Evolutionary conservation across 1,139 yeast genomes (phyloP).

Genomic region (Arxiozyma slooffiae): DNA sequence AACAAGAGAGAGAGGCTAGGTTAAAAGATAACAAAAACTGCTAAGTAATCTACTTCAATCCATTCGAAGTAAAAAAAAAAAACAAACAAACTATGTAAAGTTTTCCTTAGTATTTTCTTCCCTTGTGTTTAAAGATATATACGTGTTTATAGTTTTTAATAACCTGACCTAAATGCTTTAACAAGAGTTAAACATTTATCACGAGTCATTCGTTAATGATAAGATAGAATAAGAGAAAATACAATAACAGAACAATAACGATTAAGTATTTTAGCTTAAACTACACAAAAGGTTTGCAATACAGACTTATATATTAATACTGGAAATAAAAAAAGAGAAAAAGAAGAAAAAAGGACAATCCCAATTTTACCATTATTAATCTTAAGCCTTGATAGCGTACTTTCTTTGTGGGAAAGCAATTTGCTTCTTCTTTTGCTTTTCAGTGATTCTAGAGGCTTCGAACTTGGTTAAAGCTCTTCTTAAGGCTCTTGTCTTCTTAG

Average conservation of each 20-base stretch:
- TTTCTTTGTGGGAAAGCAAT: constrained; percentile 98
- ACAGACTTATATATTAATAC: constrained; percentile 1
- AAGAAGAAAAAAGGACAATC: background rate
- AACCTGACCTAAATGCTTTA: too few relatives aligned
- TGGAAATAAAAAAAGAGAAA: background rate
- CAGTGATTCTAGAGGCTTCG: constrained; percentile 78
- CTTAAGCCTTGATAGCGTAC: constrained; percentile 97
- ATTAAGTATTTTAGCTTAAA: constrained; percentile 1
- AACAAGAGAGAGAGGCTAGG: constrained; percentile 9
- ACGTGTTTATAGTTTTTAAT: too few relatives aligned
- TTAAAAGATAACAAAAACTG: background rate
- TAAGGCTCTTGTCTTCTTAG: constrained; percentile 99
- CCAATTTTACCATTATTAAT: background rate
- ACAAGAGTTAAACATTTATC: background rate
- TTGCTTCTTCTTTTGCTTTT: constrained; percentile 84
- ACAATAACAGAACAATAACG: background rate
- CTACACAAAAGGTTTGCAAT: constrained; percentile 1
- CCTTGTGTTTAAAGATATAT: too few relatives aligned
- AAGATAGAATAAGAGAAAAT: background rate
- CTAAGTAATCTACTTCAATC: background rate
- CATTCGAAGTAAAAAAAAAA: background rate
- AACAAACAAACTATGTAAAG: background rate
- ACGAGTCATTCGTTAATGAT: too few relatives aligned
- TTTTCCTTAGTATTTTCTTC: background rate
- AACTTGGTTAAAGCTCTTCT: constrained; percentile 92